Evolutionary conservation across 2,329 filamentous ascomycete species (phyloP), one percentile per base, ranked within the genome.

Genomic region (Beauveria sp.): DNA sequence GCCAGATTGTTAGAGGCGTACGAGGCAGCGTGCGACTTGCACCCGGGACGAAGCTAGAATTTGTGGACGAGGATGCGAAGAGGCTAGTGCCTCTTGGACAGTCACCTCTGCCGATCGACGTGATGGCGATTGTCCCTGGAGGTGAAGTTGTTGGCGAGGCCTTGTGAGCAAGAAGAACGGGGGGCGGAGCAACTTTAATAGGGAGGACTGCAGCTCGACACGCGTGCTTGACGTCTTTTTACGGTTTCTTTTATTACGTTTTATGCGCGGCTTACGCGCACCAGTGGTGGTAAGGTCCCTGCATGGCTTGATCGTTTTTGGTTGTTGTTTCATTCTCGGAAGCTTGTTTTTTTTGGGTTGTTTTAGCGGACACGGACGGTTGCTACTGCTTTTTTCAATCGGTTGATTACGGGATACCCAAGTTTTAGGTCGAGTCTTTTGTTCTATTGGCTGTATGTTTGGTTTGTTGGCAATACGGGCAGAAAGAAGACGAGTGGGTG

Each of bases 1-100:
- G 89, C 24, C 85, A 90, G 60, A 76, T 91, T 24, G 79, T 90
- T 34, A 85, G 89, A 68, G 82, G 86, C 58, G 77, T 77, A 57
- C 80, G 87, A 63, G 89, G 87, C 46, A 91, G 86, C 69, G 82
- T 91, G 56, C 83, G 86, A 54, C 71, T 89, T 42, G 78, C 80
- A 5, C 74, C 70, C 47, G 79, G 79, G 50, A 72, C 75, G 47
- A 81, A 79, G 69, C 65, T 70, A 42, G 75, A 74, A 45, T 66
- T 67, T 12, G 63, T 73, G 56, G 66, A 68, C 46, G 74, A 78
- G 65, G 67, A 71, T 30, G 61, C 69, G 8, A 69, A 71, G 45
- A 69, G 70, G 22, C 65, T 77, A n/a, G 75, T 80, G 63, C 74
- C 75, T 4, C 66, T 78, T 28, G 71, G 73, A 58, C 72, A 73